Percentiles rank a stretch among this genome's conserved stretches.
Conservation (phyloP, 2,329 filamentous ascomycete genomes). For the Penicillium thymicola region DNA sequence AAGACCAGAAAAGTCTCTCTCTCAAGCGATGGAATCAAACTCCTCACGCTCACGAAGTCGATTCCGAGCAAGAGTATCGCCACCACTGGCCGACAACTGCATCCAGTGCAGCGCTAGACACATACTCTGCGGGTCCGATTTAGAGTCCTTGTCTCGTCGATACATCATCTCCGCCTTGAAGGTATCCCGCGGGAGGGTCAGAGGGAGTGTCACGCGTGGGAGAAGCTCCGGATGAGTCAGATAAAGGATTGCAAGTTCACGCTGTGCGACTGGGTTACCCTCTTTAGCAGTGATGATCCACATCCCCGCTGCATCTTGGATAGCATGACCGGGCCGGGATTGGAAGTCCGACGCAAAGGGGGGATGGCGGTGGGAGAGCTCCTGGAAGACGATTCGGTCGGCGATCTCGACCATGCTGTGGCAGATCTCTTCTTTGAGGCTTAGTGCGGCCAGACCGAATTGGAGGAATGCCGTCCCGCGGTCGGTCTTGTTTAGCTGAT, state of each 20-base stretch:
- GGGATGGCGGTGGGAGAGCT: constrained; percentile 40
- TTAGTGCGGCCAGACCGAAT: constrained; percentile 80
- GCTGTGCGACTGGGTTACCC: constrained; percentile 80
- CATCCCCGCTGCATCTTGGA: constrained; percentile 79
- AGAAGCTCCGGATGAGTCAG: constrained; percentile 87
- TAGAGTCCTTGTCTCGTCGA: constrained; percentile 57
- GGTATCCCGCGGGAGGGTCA: constrained; percentile 80
- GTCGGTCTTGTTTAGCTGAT: constrained; percentile 57
- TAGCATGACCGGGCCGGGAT: constrained; percentile 29
- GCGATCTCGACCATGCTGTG: constrained; percentile 77
- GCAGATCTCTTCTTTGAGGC: constrained; percentile 82
- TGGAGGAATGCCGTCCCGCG: constrained; percentile 82
- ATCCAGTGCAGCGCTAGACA: constrained; percentile 97
- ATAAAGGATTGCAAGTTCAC: constrained; percentile 90
- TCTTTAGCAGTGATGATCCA: constrained; percentile 93
- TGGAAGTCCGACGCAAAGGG: constrained; percentile 31
- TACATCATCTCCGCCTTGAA: constrained; percentile 87
- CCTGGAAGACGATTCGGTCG: constrained; percentile 63
- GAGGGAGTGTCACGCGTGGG: constrained; percentile 71
- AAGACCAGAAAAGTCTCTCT: not conserved
- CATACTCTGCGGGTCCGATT: constrained; percentile 84
- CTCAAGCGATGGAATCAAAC: constrained; percentile 56
- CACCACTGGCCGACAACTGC: constrained; percentile 81
- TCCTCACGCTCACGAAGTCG: constrained; percentile 72
- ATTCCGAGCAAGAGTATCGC: constrained; percentile 77